phyloP scores from a whole-genome alignment of 2,329 filamentous ascomycete species.

The Eutypa lata region DNA sequence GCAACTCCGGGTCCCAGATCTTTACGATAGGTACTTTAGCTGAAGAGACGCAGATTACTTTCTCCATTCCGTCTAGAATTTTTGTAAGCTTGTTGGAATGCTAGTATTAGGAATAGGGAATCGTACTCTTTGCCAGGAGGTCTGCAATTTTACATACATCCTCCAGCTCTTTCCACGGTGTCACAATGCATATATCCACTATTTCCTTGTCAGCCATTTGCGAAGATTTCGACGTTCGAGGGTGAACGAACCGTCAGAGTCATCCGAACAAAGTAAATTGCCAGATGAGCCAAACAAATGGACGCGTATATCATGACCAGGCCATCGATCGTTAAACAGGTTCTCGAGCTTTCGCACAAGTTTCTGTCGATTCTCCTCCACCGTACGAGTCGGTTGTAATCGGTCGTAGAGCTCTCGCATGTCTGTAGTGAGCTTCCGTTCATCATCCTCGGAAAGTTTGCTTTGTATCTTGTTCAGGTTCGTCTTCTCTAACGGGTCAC shows the following conservation, averaged over 20 bases:
- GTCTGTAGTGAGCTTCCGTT: slow-evolving; percentile 71
- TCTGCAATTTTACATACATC: slow-evolving; percentile 88
- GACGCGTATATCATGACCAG: slow-evolving; percentile 83
- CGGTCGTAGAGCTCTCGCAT: slow-evolving; percentile 82
- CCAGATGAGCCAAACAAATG: slow-evolving; percentile 98
- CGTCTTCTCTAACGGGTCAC: slow-evolving; percentile 69
- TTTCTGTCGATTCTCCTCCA: slow-evolving; percentile 69
- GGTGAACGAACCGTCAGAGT: slow-evolving; percentile 77
- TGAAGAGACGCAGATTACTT: slow-evolving; percentile 88
- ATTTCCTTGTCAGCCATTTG: slow-evolving; percentile 32
- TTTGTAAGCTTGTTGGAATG: slow-evolving; percentile 30
- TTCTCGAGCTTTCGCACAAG: slow-evolving; percentile 86
- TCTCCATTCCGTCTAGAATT: slow-evolving; percentile 83
- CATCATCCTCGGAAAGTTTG: slow-evolving; percentile 68
- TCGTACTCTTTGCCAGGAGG: slow-evolving; percentile 78
- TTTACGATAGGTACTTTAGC: slow-evolving; percentile 99
- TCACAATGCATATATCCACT: slow-evolving; percentile 99
- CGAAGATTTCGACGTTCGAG: neutral
- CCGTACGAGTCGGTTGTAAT: slow-evolving; percentile 77
- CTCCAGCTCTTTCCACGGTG: slow-evolving; percentile 81
- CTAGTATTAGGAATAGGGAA: neutral
- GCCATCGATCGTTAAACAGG: slow-evolving; percentile 88
- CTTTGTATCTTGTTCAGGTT: slow-evolving; percentile 71
- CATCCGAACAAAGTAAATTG: slow-evolving; percentile 88
- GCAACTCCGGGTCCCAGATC: slow-evolving; percentile 92